Percentiles rank a stretch among this genome's conserved stretches.
Conservation (phyloP, 306 rosid genomes). For the Purshia tridentata region DNA sequence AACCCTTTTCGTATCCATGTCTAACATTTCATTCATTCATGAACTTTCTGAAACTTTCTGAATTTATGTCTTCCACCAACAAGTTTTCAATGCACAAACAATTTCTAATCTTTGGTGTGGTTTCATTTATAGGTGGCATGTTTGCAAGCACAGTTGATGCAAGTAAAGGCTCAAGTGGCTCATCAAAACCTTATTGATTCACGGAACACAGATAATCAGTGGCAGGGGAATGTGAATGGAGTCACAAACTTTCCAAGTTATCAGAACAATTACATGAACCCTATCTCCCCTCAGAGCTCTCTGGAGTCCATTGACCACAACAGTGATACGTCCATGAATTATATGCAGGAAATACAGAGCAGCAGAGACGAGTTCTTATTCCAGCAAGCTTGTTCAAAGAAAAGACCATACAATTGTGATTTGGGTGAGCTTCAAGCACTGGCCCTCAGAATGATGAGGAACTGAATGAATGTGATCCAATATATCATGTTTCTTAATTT, state of each 20-base stretch:
- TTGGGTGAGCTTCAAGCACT: slow-evolving; percentile 89
- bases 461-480: slow-evolving; percentile 22
- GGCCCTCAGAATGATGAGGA: slow-evolving; percentile 96
- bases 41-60: too few relatives aligned
- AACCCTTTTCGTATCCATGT: not conserved
- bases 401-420: slow-evolving; percentile 44
- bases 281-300: slow-evolving; percentile 86
- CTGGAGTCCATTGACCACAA: slow-evolving; percentile 64
- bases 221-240: slow-evolving; percentile 40
- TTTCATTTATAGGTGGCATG: slow-evolving; percentile 63
- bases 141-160: slow-evolving; percentile 85
- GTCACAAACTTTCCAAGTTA: slow-evolving; percentile 37
- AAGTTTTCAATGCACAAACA: too few relatives aligned
- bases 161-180: slow-evolving; percentile 72
- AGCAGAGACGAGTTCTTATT: slow-evolving; percentile 43
- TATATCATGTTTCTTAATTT: slow-evolving; percentile 11
- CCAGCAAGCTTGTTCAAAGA: slow-evolving; percentile 42
- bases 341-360: slow-evolving; percentile 56
- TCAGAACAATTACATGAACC: slow-evolving; percentile 45
- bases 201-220: slow-evolving; percentile 44
- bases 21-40: not conserved
- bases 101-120: not conserved
- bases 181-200: slow-evolving; percentile 59
- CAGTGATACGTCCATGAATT: slow-evolving; percentile 39
- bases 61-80: too few relatives aligned